Base-by-base conservation (phyloP, 2,329 filamentous ascomycete genomes). In the Penicillium sp. region DNA sequence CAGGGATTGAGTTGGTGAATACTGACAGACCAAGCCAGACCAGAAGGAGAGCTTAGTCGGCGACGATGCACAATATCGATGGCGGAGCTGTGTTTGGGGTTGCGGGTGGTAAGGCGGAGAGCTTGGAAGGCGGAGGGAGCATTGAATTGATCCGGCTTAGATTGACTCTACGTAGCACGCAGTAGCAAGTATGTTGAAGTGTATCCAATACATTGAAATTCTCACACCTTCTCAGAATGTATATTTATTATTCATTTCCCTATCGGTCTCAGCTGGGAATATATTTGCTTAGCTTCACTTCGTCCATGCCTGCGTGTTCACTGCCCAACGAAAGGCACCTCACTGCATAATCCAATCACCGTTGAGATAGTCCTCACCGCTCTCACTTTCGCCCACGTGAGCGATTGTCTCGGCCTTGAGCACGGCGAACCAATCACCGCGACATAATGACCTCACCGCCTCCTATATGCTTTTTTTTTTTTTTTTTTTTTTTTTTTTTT, bases 51-150 rank as follows among this genome's bases (percentile, higher is more conserved):
- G 41, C 48, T 31, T 53, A 31, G 21, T 40, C 53, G 7, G 39
- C 48, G 42, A 47, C 48, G 49, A 53, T 53, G 31, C 44, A 32
- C 60, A 53, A 55, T 55, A 57, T 52, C 45, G 55, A 59, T 50
- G 58, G 41, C 44, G 54, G 48, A 45, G 44, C 55, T 58, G 56
- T 65, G 55, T 58, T 61, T 64, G 64, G 63, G 59, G 62, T 60
- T 56, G 63, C 59, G 61, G 66, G 59, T 56, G 47, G 57, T 58
- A 61, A 56, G 64, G 67, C 66, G 65, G 64, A 63, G 66, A 67
- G 62, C 56, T 67, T 57, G 58, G 50, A 54, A 36, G 34, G 58
- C 60, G 56, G 60, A 57, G 59, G 56, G 60, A 57, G 59, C 51
- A 64, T 62, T 36, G 51, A 59, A 52, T 55, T 63, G 56, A 55